Evolutionary conservation across 805 yeast genomes (phyloP), one percentile per base, ranked within the genome.

Genomic region (Candida arabinofermentans): DNA sequence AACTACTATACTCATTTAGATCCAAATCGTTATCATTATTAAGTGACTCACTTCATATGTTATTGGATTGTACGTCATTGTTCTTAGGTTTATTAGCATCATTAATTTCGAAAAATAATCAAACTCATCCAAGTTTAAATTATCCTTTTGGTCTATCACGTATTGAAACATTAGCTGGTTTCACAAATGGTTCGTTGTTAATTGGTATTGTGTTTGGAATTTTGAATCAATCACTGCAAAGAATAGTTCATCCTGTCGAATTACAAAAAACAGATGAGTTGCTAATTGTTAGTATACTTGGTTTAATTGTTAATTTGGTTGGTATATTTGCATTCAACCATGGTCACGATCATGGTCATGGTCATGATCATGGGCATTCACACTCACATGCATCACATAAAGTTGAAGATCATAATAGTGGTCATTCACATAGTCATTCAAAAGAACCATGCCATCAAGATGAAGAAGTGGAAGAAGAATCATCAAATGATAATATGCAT

Each of bases 11-110:
- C 61, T 90, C 98, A 0, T 84, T 93, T 65, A 74, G 95, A 47
- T 89, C 98, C 1, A 90, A 86, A 57, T 91, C 98, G 0, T 67
- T 93, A 35, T 97, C 99, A 9, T 69, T 93, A 19, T 63, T 93
- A 39, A 88, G 96, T 16, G 99, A 93, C 58, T 88, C 96, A 1
- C 71, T 93, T 39, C 99, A 93, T 62, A 93, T 93, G 99, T 85
- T 95, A 2, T 70, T 93, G 42, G 99, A 93, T 62, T 93, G 99
- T 61, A 75, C 88, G 0, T 95, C 98, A 0, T 68, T 93, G 41
- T 79, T 93, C 3, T 75, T 93, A 24, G 99, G 99, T 0, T 68
- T 93, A 2, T 71, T 91, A 21, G 99, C 99, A 0, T 86, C 95
- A 78, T 12, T 64, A 57, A 49, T 66, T 48, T 50, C 72, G 49